Evolutionary conservation across 2,329 filamentous ascomycete genomes (phyloP), one percentile per base, ranked within the genome.

Genomic region (Davidsoniella eucalypti): DNA sequence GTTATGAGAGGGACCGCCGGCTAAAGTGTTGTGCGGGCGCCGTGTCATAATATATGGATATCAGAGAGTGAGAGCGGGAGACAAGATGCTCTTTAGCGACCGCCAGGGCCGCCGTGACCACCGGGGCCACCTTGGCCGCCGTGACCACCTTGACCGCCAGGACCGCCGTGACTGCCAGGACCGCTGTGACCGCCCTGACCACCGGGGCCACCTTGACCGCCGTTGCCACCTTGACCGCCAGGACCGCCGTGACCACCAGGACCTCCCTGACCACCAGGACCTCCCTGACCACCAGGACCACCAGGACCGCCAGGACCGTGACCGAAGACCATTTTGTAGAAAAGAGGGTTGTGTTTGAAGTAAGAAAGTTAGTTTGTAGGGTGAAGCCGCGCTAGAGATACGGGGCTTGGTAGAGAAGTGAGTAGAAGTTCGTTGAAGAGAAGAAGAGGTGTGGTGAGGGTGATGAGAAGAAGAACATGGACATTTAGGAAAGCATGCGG

Each of bases 271-370:
- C n/a, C n/a, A n/a, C n/a, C n/a, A n/a, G n/a, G n/a, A n/a, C n/a
- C n/a, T n/a, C n/a, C n/a, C n/a, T n/a, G n/a, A n/a, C n/a, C n/a
- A n/a, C n/a, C n/a, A n/a, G n/a, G n/a, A n/a, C n/a, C n/a, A n/a
- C n/a, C n/a, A n/a, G n/a, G 40, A 23, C 42, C 49, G 23, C 48
- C 48, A 26, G 47, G 49, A n/a, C 37, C 37, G 49, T 47, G 49
- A 41, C 50, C 50, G 45, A 52, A 49, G 26, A 52, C 46, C 46
- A 52, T 52, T 52, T 7, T 43, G 10, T 37, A 21, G 25, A 37
- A 40, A 50, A 29, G 12, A 26, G 16, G 12, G 26, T 2, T 36
- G 8, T 25, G 39, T 9, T 39, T 14, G 26, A 7, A 36, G 2
- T 5, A 17, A 25, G 26, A 8, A 9, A 12, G 4, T 40, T 25